Percentiles rank a stretch among this genome's conserved stretches.
These are phyloP conservation scores for Lepidium sativum DNA, from an alignment of 345 rosid genomes.

Conservation along the genomic window DNA sequence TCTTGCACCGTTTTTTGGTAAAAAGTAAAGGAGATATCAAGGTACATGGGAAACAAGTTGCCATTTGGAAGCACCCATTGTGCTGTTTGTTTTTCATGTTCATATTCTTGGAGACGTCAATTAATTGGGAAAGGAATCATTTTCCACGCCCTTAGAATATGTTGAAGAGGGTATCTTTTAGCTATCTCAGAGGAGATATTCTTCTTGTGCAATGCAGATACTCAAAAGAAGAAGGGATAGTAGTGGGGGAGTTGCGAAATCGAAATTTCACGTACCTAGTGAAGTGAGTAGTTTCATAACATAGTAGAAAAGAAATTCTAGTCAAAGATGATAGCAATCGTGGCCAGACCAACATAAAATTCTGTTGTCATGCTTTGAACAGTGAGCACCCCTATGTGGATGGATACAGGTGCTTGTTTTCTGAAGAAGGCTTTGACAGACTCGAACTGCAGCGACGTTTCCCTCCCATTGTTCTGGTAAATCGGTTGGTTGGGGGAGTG, in stretches of 20 bases:
- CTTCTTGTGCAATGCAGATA: constrained; percentile 45
- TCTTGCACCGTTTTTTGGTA: not conserved
- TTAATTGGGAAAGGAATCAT: not conserved
- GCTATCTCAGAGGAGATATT: not conserved
- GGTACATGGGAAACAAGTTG: not conserved
- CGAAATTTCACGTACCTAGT: constrained; percentile 77
- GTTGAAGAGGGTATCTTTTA: not conserved
- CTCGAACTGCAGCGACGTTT: constrained; percentile 38
- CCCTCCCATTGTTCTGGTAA: constrained; percentile 65
- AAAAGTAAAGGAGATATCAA: not conserved
- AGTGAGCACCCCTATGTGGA: constrained; percentile 62
- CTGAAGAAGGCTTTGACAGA: constrained; percentile 56
- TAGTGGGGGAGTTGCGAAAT: constrained; percentile 34
- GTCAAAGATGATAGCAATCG: not conserved
- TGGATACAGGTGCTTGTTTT: constrained; percentile 68
- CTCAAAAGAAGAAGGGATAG: constrained; percentile 87
- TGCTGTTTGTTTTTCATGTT: constrained; percentile 3
- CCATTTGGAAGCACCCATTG: not conserved
- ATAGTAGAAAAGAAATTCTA: not conserved
- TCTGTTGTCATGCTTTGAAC: constrained; percentile 20
- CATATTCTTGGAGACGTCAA: not conserved
- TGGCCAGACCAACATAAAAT: not conserved
- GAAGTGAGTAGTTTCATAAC: constrained; percentile 42
- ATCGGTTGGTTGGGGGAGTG: not conserved
- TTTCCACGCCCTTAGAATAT: not conserved